Evolutionary conservation across 108 stramenopile species (phyloP).

Genomic region (Cafeteria roenbergensis): DNA sequence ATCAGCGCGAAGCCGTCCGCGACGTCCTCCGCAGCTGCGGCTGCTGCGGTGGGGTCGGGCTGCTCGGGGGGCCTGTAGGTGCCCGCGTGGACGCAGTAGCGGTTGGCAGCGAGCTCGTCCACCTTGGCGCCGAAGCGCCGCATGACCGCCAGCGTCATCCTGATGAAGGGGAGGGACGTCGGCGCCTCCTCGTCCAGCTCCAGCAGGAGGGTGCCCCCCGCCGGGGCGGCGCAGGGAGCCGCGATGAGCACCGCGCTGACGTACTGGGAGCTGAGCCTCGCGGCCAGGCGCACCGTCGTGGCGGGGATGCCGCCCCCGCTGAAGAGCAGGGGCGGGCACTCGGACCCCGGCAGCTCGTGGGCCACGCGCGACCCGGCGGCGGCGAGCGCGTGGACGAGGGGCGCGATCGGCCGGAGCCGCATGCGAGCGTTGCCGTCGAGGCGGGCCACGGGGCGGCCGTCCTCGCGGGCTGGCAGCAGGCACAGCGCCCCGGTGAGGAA

Average conservation of each 20-base stretch:
- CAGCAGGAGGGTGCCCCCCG: slow-evolving; percentile 5
- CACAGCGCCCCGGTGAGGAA: slow-evolving; percentile 7
- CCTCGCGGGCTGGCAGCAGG: slow-evolving; percentile 2
- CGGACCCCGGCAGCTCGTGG: too few species aligned
- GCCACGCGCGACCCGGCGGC: too few species aligned
- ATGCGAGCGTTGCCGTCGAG: slow-evolving; percentile 20
- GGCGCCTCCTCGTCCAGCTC: slow-evolving; percentile 11
- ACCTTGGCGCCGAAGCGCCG: slow-evolving; percentile 8
- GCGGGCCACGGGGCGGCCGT: not conserved
- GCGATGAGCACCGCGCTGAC: slow-evolving; percentile 11
- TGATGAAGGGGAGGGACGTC: slow-evolving; percentile 15
- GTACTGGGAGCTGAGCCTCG: slow-evolving; percentile 16
- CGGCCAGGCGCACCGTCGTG: not conserved
- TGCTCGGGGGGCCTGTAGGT: not conserved
- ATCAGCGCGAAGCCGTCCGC: not conserved
- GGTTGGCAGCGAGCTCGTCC: slow-evolving; percentile 3
- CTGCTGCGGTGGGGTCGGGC: not conserved
- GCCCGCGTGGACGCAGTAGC: not conserved
- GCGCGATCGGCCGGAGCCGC: slow-evolving; percentile 14
- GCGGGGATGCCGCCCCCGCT: slow-evolving; percentile 10
- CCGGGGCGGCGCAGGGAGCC: slow-evolving; percentile 7
- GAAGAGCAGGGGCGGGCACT: slow-evolving; percentile 15
- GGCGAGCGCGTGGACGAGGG: slow-evolving; percentile 11
- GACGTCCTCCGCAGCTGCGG: not conserved
- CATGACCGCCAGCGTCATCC: slow-evolving; percentile 18